Percentiles rank a stretch among this genome's conserved stretches.
phyloP scores from a whole-genome alignment of 164 flowering plant genomes.

The Vitis vinifera region ASM3070453v1 NC_081818.1:21880001-21880500 shows the following conservation, averaged over 20 bases:
- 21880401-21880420: no score
- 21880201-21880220: conserved; percentile 32
- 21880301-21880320: background rate
- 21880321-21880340: no score
- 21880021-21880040: conserved; percentile 45
- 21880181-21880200: background rate
- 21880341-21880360: no score
- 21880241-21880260: conserved; percentile 86
- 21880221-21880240: conserved; percentile 82
- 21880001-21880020: background rate
- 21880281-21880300: background rate
- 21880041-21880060: conserved; percentile 95
- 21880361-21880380: no score
- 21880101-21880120: conserved; percentile 91
- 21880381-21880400: no score
- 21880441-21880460: background rate
- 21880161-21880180: background rate
- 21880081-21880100: conserved; percentile 96
- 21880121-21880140: conserved; percentile 99
- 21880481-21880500: no score
- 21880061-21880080: conserved; percentile 99
- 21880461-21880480: no score
- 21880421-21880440: no score
- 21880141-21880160: conserved; percentile 32
- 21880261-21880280: conserved; percentile 71